phyloP scores from a whole-genome alignment of 1,139 yeast species.

The Pichia sp. region DNA sequence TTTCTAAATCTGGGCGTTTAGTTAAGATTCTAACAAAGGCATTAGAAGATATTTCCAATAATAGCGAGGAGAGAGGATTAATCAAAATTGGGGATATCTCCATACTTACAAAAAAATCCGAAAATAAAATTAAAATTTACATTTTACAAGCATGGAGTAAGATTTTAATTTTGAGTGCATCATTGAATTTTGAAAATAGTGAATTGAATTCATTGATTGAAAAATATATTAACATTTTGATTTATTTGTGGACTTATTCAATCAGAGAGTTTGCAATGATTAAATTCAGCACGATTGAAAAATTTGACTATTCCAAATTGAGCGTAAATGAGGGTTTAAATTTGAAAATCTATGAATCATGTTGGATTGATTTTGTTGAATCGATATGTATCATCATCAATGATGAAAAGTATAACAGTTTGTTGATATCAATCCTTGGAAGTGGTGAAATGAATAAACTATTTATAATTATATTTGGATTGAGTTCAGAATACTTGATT shows the following conservation, averaged over 20 bases:
- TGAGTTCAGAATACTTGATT: slow-evolving; percentile 71
- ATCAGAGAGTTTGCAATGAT: slow-evolving; percentile 68
- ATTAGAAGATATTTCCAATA: slow-evolving; percentile 50
- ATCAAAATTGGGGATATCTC: slow-evolving; percentile 35
- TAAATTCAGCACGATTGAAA: slow-evolving; percentile 44
- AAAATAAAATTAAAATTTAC: slow-evolving; percentile 59
- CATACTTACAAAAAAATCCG: slow-evolving; percentile 41
- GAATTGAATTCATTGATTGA: slow-evolving; percentile 39
- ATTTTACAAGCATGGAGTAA: slow-evolving; percentile 88
- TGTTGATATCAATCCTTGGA: slow-evolving; percentile 39
- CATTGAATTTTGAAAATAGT: no score
- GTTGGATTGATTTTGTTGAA: slow-evolving; percentile 76
- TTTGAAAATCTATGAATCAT: slow-evolving; percentile 49
- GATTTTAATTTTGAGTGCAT: slow-evolving; percentile 39
- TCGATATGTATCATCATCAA: slow-evolving; percentile 67
- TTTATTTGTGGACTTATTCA: slow-evolving; percentile 74
- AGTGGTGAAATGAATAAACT: slow-evolving; percentile 63
- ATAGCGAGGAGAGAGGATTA: slow-evolving; percentile 16
- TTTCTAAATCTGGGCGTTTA: slow-evolving; percentile 50
- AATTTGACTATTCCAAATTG: slow-evolving; percentile 36
- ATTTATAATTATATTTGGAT: slow-evolving; percentile 75
- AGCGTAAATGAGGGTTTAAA: slow-evolving; percentile 36
- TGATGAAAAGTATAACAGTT: slow-evolving; percentile 34
- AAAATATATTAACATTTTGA: slow-evolving; percentile 53
- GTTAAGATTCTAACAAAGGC: slow-evolving; percentile 61